Evolutionary conservation across 2,329 filamentous ascomycete species (phyloP), one percentile per base, ranked within the genome.

Genomic region (Alternaria infectoria): DNA sequence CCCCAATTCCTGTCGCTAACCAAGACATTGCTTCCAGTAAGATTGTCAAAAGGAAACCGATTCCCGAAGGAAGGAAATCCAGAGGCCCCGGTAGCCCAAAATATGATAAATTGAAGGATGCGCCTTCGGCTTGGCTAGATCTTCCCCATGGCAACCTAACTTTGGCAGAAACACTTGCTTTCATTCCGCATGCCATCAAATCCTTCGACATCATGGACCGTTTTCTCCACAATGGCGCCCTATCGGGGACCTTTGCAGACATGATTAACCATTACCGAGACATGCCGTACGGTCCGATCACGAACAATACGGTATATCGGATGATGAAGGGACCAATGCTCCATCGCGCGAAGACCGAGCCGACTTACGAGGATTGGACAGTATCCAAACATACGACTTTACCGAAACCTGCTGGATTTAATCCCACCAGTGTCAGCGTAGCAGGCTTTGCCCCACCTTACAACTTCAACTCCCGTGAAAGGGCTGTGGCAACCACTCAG

Each of bases 81-180:
- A 50, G 36, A 5, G 25, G 40, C 5, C 32, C 28, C 1, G 52
- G 23, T 19, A 21, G 11, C 3, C 51, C 57, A n/a, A 23, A 26
- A 2, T 66, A 66, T 17, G 64, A 70, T n/a, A 72, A 69, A 28
- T 46, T 72, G 4, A 43, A 32, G 25, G 65, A 67, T 15, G 67
- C 72, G 2, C 74, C 72, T 4, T 60, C 61, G 13, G n/a, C 59
- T 3, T 64, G 63, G 17, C 58, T 73, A 2, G 50, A 44, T 5
- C 72, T 76, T 49, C 74, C 70, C 1, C 17, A 32, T 6, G 68
- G 58, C n/a, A 75, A 77, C 45, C 52, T 76, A 9, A 75, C 73
- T 2, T 61, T 72, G 3, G 67, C 69, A 13, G 74, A 78, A 36
- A 56, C 75, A 5, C 46, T 69, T 9, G 64, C 69, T 2, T 76